Percentiles rank a stretch among this genome's conserved stretches.
Evolutionary conservation across 441 rosid genomes (phyloP).

Genomic region (Populus tomentosa): DNA sequence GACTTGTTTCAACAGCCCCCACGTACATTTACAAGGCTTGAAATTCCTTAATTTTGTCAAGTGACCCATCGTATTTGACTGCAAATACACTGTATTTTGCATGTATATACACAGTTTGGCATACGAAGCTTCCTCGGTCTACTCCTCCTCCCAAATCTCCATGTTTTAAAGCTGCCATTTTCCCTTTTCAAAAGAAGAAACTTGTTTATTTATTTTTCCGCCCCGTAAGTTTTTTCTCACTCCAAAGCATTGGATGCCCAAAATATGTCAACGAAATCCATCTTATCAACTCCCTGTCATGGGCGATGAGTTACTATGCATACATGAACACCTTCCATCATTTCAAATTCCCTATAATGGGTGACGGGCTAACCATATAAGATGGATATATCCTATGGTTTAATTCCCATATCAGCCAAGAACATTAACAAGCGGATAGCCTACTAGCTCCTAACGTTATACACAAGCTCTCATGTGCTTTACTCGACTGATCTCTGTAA

Average conservation of each 20-base stretch:
- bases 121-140: not conserved
- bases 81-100: not conserved
- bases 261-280: not conserved
- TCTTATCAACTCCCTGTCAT: not conserved
- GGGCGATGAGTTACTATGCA: not conserved
- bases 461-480: too few relatives aligned
- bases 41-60: not conserved
- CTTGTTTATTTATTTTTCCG: not conserved
- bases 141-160: not conserved
- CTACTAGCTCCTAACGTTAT: too few relatives aligned
- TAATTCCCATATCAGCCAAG: too few relatives aligned
- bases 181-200: not conserved
- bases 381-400: too few relatives aligned
- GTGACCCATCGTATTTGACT: not conserved
- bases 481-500: too few relatives aligned
- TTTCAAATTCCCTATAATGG: too few relatives aligned
- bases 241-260: not conserved
- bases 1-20: not conserved
- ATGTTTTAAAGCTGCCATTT: not conserved
- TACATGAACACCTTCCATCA: too few relatives aligned
- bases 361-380: too few relatives aligned
- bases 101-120: too few relatives aligned
- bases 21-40: not conserved
- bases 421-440: too few relatives aligned
- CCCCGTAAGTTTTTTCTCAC: not conserved